A percentile compares a stretch with the other conserved stretches of the same genome.
These are phyloP conservation scores for Hypoxylon intermedium DNA, from an alignment of 495 filamentous ascomycete genomes.

Conservation along the genomic window DNA sequence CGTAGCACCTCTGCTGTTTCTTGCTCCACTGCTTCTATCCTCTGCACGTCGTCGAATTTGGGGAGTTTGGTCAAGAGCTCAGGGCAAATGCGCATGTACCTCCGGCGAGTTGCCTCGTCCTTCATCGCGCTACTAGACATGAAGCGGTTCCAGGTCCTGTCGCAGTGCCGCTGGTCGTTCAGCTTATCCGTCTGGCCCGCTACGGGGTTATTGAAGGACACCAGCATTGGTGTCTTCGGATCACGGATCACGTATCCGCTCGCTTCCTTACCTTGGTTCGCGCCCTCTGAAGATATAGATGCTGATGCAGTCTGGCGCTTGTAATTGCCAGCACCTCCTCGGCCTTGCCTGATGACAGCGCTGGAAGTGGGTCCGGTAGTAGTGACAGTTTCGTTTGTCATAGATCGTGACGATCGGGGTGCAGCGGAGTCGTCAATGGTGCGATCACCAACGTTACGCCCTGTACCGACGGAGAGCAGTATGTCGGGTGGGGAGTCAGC, in stretches of 20 bases:
- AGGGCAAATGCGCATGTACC: slow-evolving; percentile 45
- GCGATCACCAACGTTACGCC: slow-evolving; percentile 38
- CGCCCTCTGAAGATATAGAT: slow-evolving; percentile 3
- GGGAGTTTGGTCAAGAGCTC: slow-evolving; percentile 40
- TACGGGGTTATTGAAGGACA: slow-evolving; percentile 41
- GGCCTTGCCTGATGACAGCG: slow-evolving; percentile 39
- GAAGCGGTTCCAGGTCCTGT: slow-evolving; percentile 44
- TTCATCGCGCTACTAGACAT: slow-evolving; percentile 25
- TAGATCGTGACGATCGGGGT: slow-evolving; percentile 22
- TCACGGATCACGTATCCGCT: slow-evolving; percentile 39
- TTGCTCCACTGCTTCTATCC: slow-evolving; percentile 23
- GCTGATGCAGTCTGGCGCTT: slow-evolving; percentile 32
- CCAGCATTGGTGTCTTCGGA: slow-evolving; percentile 35
- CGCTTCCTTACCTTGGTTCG: slow-evolving; percentile 3
- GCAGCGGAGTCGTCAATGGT: slow-evolving; percentile 21
- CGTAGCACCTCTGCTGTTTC: slow-evolving; percentile 30
- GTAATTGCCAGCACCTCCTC: slow-evolving; percentile 38
- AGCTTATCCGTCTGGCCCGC: slow-evolving; percentile 35
- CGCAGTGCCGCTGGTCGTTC: slow-evolving; percentile 42
- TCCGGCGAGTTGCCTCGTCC: slow-evolving; percentile 20
- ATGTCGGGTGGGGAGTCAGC: slow-evolving; percentile 50
- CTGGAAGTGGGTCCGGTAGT: slow-evolving; percentile 10
- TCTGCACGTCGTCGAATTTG: slow-evolving; percentile 36
- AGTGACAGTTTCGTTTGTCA: slow-evolving; percentile 35
- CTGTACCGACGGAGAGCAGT: slow-evolving; percentile 57